Evolutionary conservation across 306 rosid species (phyloP).

Genomic region (Vicia sativa): DNA sequence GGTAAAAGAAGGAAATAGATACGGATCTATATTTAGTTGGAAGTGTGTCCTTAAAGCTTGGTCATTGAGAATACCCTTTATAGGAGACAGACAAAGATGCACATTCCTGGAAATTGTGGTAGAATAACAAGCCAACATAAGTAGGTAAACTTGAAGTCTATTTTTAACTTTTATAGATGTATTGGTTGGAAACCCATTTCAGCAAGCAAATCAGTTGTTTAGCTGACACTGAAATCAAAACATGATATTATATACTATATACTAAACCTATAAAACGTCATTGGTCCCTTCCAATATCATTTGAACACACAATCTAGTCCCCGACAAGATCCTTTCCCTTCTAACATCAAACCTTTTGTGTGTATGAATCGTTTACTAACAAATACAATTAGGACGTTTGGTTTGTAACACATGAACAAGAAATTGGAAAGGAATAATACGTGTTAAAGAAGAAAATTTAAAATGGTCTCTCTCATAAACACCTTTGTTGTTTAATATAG

Average conservation of each 20-base stretch:
- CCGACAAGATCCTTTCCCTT: conserved; percentile 50
- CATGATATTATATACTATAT: conserved; percentile 15
- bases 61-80: conserved; percentile 12
- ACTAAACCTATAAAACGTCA: conserved; percentile 50
- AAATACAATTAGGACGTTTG: conserved; percentile 32
- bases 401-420: conserved; percentile 31
- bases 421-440: conserved; percentile 34
- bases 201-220: conserved; percentile 68
- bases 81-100: conserved; percentile 37
- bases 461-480: conserved; percentile 36
- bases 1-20: conserved; percentile 34
- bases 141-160: conserved; percentile 47
- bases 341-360: conserved; percentile 38
- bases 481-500: conserved; percentile 39
- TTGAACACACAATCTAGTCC: conserved; percentile 37
- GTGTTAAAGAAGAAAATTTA: conserved; percentile 28
- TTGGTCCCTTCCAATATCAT: conserved; percentile 34
- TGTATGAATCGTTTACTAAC: conserved; percentile 51
- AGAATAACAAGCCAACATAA: conserved; percentile 22
- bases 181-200: conserved; percentile 61
- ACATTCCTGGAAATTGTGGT: conserved; percentile 29
- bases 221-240: conserved; percentile 54
- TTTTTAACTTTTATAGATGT: conserved; percentile 43
- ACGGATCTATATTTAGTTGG: conserved; percentile 28
- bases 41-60: conserved; percentile 41